phyloP scores from a whole-genome alignment of 805 yeast genomes.

The Pichia sporocuriosa region DNA sequence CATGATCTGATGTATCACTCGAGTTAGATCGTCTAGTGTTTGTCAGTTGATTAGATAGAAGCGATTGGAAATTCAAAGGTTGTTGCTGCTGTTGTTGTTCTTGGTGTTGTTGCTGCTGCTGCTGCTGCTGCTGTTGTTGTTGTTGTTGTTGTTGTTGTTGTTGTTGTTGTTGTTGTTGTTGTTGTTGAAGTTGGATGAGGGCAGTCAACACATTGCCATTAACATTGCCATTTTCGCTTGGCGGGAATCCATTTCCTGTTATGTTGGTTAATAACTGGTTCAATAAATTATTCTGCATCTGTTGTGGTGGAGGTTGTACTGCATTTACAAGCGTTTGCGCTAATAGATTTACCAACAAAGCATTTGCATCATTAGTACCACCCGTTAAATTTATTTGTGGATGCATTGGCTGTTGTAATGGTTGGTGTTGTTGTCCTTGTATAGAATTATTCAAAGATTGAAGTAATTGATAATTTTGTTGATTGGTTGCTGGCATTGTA shows the following conservation, averaged over 20 bases:
- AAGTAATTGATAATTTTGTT: conserved; percentile 4
- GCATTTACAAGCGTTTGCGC: conserved; percentile 8
- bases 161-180: conserved; percentile 4
- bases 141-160: conserved; percentile 3
- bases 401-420: background rate
- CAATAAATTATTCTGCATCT: background rate
- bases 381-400: conserved; percentile 6
- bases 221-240: no score
- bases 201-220: background rate
- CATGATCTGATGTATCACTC: no score
- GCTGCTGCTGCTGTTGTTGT: background rate
- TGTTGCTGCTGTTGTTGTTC: conserved; percentile 4
- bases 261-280: background rate
- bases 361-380: background rate
- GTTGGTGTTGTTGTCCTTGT: conserved; percentile 13
- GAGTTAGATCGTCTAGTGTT: no score
- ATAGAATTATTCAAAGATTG: conserved; percentile 3
- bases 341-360: conserved; percentile 9
- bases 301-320: conserved; percentile 5
- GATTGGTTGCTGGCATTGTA: background rate
- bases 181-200: conserved; percentile 4
- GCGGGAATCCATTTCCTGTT: background rate
- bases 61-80: conserved; percentile 2
- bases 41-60: background rate
- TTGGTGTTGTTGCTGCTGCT: conserved; percentile 1